Conservation (phyloP, 1,284 basidiomycete species). For the Fistulinella cinereoalba region DNA sequence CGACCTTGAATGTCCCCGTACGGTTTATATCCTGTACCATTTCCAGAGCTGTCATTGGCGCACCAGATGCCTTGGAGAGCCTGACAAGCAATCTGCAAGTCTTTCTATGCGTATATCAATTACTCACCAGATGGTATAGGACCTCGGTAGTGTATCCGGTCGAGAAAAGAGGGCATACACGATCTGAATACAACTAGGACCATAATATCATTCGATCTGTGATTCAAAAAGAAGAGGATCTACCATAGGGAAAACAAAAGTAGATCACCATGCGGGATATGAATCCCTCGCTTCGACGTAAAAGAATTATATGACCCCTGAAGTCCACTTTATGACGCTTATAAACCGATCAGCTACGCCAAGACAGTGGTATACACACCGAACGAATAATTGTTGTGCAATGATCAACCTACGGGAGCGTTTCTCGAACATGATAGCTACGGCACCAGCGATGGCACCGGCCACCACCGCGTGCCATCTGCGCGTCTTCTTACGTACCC, state of each 20-base stretch:
- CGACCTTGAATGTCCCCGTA: conserved; percentile 53
- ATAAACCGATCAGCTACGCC: not conserved
- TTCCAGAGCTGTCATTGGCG: conserved; percentile 55
- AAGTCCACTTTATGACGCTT: conserved; percentile 56
- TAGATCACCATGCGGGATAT: conserved; percentile 83
- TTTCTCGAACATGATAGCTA: conserved; percentile 85
- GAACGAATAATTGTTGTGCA: conserved; percentile 89
- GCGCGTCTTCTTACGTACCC: conserved; percentile 63
- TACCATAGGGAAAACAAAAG: conserved; percentile 81
- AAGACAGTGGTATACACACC: conserved; percentile 39
- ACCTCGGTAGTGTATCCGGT: conserved; percentile 79
- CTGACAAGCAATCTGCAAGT: conserved; percentile 24
- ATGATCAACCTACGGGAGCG: conserved; percentile 67
- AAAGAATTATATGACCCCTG: conserved; percentile 82
- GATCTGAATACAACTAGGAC: conserved; percentile 80
- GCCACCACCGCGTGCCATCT: conserved; percentile 90
- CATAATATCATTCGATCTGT: conserved; percentile 1
- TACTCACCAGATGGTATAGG: conserved; percentile 72
- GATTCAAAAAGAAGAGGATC: conserved; percentile 12
- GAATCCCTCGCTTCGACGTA: conserved; percentile 61
- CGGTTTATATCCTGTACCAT: conserved; percentile 65
- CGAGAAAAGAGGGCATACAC: conserved; percentile 81
- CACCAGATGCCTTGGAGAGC: conserved; percentile 65
- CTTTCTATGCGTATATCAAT: not conserved
- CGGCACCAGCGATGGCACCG: conserved; percentile 76